Conservation (phyloP, 1,284 basidiomycete genomes). For the Tilletia walkeri region DNA sequence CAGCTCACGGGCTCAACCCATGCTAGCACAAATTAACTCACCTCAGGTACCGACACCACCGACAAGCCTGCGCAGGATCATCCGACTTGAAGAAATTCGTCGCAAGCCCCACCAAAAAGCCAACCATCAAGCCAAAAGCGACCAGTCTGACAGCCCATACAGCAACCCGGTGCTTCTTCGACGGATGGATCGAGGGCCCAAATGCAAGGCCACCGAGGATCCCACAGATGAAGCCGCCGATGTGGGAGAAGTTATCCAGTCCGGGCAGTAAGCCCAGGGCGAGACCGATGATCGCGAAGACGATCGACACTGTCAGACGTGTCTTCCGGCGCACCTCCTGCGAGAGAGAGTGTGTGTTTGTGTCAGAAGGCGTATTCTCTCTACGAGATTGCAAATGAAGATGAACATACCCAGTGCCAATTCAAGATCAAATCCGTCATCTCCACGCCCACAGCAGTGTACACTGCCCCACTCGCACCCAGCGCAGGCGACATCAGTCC, state of each 20-base stretch:
- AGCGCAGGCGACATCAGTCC: slow-evolving; percentile 84
- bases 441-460: slow-evolving; percentile 79
- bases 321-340: slow-evolving; percentile 40
- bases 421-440: slow-evolving; percentile 84
- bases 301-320: slow-evolving; percentile 73
- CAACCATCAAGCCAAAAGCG: slow-evolving; percentile 71
- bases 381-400: neutral
- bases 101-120: slow-evolving; percentile 77
- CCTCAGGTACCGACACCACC: slow-evolving; percentile 73
- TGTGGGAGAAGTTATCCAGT: slow-evolving; percentile 59
- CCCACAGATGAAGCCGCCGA: slow-evolving; percentile 57
- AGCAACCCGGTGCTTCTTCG: slow-evolving; percentile 70
- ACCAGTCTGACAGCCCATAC: slow-evolving; percentile 72
- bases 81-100: slow-evolving; percentile 86
- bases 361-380: neutral
- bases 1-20: neutral
- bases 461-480: slow-evolving; percentile 81
- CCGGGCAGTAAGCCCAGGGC: slow-evolving; percentile 67
- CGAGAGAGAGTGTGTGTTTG: no score
- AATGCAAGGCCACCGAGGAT: slow-evolving; percentile 72
- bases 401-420: slow-evolving; percentile 76
- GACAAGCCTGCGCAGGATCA: slow-evolving; percentile 66
- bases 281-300: slow-evolving; percentile 80
- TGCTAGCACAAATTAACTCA: slow-evolving; percentile 61
- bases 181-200: slow-evolving; percentile 78